Conservation (phyloP, 768 basidiomycete species). For the Mycena pura region DNA sequence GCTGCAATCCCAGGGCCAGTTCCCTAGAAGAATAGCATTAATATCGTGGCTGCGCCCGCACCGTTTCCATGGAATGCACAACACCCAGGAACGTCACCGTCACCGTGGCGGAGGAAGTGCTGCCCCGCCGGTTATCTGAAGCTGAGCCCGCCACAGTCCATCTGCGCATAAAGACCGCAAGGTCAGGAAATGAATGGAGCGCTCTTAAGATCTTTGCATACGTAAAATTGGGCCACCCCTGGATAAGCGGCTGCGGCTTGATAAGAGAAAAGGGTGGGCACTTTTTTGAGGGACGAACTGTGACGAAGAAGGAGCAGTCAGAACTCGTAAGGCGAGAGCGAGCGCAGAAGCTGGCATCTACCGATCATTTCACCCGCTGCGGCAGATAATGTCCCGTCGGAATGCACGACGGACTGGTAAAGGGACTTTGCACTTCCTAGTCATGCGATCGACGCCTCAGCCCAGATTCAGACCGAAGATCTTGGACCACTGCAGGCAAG, state of each 20-base stretch:
- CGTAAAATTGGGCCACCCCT: constrained; percentile 67
- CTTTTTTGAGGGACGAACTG: background rate
- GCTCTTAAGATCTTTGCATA: constrained; percentile 29
- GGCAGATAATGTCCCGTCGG: constrained; percentile 40
- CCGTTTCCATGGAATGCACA: constrained; percentile 51
- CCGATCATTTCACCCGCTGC: constrained; percentile 59
- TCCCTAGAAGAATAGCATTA: constrained; percentile 30
- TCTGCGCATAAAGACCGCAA: constrained; percentile 32
- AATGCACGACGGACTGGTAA: constrained; percentile 34
- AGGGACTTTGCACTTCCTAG: constrained; percentile 49
- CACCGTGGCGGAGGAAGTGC: constrained; percentile 48
- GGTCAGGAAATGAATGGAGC: background rate
- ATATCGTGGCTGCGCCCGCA: background rate
- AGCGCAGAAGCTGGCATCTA: too few relatives aligned
- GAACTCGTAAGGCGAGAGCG: too few relatives aligned
- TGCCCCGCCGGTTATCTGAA: constrained; percentile 55
- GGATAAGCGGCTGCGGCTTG: constrained; percentile 56
- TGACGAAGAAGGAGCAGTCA: background rate
- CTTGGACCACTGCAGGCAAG: constrained; percentile 54
- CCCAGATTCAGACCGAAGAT: constrained; percentile 41
- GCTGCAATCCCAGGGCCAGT: constrained; percentile 53
- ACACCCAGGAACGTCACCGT: constrained; percentile 57
- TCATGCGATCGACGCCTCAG: constrained; percentile 49
- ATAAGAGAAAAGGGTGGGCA: constrained; percentile 33
- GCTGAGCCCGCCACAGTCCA: constrained; percentile 58